Evolutionary conservation across 805 yeast species (phyloP), one percentile per base, ranked within the genome.

Genomic region (Sporopachydermia quercuum): DNA sequence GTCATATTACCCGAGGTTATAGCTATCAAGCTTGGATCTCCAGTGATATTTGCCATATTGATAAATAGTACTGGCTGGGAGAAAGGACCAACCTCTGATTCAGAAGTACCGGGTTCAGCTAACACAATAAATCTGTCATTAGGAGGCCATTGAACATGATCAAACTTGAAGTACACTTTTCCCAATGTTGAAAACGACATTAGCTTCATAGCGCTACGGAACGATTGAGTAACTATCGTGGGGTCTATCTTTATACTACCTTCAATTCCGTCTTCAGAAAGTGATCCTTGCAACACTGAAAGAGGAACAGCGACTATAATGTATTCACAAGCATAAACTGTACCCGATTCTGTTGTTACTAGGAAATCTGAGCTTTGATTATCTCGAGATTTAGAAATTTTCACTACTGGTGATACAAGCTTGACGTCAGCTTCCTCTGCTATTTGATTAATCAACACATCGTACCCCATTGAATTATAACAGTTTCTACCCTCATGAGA

Each of bases 401-500:
- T n/a, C 30, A n/a, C n/a, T n/a, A 23, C 30, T 8, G 30, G 30
- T 8, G 13, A 23, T 23, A 8, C 30, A n/a, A 23, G 30, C 30
- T 23, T n/a, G 30, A 23, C n/a, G 8, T 23, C n/a, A 8, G 30
- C 30, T 23, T 23, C 13, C 30, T 8, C 8, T n/a, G 30, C 30
- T n/a, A 23, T 8, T 8, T 23, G 30, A n/a, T 23, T 23, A n/a
- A 23, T 23, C 30, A 23, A n/a, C 8, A 23, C 49, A 37, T 65
- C 71, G 54, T 76, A 79, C 0, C 84, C 83, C 46, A 70, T 66
- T 38, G 66, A 52, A 38, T 78, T 78, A 45, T 73, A 63, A n/a
- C 86, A 76, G 51, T 86, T 78, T 48, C 95, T 65, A 1, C 96
- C 95, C 39, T 73, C 75, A 48, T 76, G 78, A 43, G 74, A 83